Conservation (phyloP, 805 yeast species). For the Suhomyces pyralidae region DNA sequence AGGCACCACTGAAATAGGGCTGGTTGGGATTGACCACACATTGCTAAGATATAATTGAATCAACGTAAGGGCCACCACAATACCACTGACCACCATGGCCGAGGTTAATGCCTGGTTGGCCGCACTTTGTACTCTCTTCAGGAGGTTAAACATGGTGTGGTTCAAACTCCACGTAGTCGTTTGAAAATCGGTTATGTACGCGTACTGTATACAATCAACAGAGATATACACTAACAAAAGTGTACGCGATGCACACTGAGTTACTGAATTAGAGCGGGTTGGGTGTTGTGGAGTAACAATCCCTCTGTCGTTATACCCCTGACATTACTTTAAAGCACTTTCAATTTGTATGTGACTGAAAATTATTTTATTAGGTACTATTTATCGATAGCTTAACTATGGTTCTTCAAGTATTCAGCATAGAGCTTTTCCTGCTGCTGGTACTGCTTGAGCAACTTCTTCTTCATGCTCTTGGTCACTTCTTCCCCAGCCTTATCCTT, state of each 20-base stretch:
- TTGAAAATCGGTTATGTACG: not conserved
- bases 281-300: not conserved
- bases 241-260: not conserved
- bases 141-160: constrained; percentile 30
- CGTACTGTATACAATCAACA: not conserved
- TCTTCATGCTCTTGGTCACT: constrained; percentile 77
- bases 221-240: not conserved
- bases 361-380: not conserved
- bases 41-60: constrained; percentile 45
- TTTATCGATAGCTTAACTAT: not conserved
- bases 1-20: constrained; percentile 33
- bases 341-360: not conserved
- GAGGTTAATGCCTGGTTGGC: constrained; percentile 55
- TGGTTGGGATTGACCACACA: constrained; percentile 43
- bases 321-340: not conserved
- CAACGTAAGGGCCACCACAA: constrained; percentile 48
- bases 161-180: not conserved
- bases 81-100: constrained; percentile 43
- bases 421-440: constrained; percentile 81
- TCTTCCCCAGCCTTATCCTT: constrained; percentile 76
- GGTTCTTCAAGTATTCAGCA: constrained; percentile 50
- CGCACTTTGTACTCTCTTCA: constrained; percentile 43
- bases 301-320: not conserved
- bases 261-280: not conserved
- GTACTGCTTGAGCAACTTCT: constrained; percentile 76